Evolutionary conservation across 169 alveolate species (phyloP), one percentile per base, ranked within the genome.

Genomic region (Eimeria falciformis): DNA sequence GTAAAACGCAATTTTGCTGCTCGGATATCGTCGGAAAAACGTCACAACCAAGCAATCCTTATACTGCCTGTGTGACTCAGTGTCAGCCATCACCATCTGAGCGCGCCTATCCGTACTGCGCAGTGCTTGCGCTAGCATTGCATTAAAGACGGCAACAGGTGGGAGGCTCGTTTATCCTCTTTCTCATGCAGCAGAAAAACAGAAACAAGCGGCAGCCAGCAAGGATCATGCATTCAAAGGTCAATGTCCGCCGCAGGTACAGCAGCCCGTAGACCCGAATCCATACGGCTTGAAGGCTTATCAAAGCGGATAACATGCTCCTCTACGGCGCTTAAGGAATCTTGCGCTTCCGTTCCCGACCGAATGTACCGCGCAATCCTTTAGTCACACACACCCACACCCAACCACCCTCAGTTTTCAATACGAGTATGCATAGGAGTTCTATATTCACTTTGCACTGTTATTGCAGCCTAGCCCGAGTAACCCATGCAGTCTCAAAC

Each of bases 281-380:
- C 85, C n/a, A n/a, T 65, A 23, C 85, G 25, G 27, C 85, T 50
- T 0, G 65, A 58, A 4, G 85, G 85, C 21, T n/a, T 75, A 65
- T 87, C 92, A 56, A 87, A 87, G n/a, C 79, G 65, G 53, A 87
- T 56, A 27, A 78, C 71, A 58, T 87, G 92, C 53, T 87, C 78
- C 43, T 87, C 92, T 21, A 75, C 77, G 18, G 92, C 65, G 25
- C 86, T 53, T 58, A 68, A 62, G 50, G 78, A 78, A 33, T 87
- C 92, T 33, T 87, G 92, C 23, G 92, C 92, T 56, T 87, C 79
- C 37, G 92, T 86, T 9, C 92, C 92, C 14, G 87, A 69, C 45
- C 92, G 92, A 25, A 87, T 50, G 86, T 46, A 87, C n/a, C 92
- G 92, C 73, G 71, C 66, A 27, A 87, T 87, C 40, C 92, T 87